Conservation (phyloP, 352 stramenopile genomes). For the Globisporangium spiculum region DNA sequence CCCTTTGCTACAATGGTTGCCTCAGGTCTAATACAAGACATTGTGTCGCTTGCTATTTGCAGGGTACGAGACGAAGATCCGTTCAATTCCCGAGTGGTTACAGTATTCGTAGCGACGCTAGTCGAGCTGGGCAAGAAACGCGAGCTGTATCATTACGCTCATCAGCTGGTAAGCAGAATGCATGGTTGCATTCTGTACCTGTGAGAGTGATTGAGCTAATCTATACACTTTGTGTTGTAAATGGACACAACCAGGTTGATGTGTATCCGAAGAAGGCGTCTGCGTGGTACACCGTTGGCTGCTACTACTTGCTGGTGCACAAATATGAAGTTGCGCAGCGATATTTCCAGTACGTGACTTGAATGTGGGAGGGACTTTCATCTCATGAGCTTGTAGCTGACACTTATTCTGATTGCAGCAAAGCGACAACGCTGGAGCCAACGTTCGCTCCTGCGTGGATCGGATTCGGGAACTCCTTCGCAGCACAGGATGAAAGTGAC, state of each 20-base stretch:
- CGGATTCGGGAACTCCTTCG: slow-evolving; percentile 96
- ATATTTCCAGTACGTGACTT: slow-evolving; percentile 90
- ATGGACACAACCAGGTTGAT: slow-evolving; percentile 64
- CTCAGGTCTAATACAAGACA: not conserved
- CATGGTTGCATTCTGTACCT: not conserved
- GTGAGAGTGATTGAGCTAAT: not conserved
- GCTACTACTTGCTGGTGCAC: slow-evolving; percentile 94
- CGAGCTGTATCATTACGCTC: slow-evolving; percentile 94
- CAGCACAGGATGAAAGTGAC: slow-evolving; percentile 96
- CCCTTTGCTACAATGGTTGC: slow-evolving; percentile 1
- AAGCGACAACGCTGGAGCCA: slow-evolving; percentile 89
- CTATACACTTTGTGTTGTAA: not conserved
- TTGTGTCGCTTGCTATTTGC: not conserved
- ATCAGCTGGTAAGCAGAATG: slow-evolving; percentile 80
- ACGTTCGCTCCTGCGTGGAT: slow-evolving; percentile 96
- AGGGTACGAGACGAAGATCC: slow-evolving; percentile 75
- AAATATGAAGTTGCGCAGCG: slow-evolving; percentile 94
- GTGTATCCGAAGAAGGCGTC: slow-evolving; percentile 91
- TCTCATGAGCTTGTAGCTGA: not conserved
- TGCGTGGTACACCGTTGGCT: slow-evolving; percentile 95
- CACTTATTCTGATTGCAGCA: slow-evolving; percentile 33
- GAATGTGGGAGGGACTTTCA: not conserved
- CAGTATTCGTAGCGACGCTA: slow-evolving; percentile 88
- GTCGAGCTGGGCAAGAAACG: slow-evolving; percentile 92
- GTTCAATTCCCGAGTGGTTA: slow-evolving; percentile 77